Evolutionary conservation across 257 asterid species (phyloP), one percentile per base, ranked within the genome.

Genomic region (Solanum arcanum): DNA sequence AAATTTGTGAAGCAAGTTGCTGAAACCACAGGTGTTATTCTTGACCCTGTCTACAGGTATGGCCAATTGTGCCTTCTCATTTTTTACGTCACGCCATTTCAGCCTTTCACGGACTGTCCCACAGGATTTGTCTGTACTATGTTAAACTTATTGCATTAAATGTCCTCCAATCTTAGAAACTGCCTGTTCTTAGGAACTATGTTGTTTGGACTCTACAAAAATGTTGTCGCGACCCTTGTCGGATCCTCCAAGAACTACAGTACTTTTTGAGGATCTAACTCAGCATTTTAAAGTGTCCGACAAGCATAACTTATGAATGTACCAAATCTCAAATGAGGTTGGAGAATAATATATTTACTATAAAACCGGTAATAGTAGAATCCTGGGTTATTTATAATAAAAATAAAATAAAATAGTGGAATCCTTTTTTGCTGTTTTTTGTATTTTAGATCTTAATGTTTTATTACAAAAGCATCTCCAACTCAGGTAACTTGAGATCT

Each of bases 1-100:
- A 86, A 90, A n/a, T 93, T 95, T 88, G 97, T 95, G 89, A 93
- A 88, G 90, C 95, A 95, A 85, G 92, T 97, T 81, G 99, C 98
- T 59, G 94, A 94, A 90, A 86, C 95, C 46, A 94, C 99, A 12
- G 99, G 99, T 44, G 92, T 95, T 72, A 89, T 95, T 91, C 99
- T 97, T 70, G 99, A 97, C 89, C 99, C 99, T 15, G 99, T 97
- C 69, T 97, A 97, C 90, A 97, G 99, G 99, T 95, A 92, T 83
- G 84, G 59, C 41, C 74, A 88, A 14, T 27, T 87, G 13, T 39
- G 62, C 80, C 87, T 27, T 59, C 74, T 18, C 46, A 49, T 81
- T 21, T 29, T 74, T 84, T 16, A 25, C 31, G 27, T 47, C 52
- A 29, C 6, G 85, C 29, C 85, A 80, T 29, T 25, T 29, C 44